These are phyloP conservation scores for Torrubiella hemipterigena DNA, from an alignment of 2,329 filamentous ascomycete genomes.

Conservation along the genomic window DNA sequence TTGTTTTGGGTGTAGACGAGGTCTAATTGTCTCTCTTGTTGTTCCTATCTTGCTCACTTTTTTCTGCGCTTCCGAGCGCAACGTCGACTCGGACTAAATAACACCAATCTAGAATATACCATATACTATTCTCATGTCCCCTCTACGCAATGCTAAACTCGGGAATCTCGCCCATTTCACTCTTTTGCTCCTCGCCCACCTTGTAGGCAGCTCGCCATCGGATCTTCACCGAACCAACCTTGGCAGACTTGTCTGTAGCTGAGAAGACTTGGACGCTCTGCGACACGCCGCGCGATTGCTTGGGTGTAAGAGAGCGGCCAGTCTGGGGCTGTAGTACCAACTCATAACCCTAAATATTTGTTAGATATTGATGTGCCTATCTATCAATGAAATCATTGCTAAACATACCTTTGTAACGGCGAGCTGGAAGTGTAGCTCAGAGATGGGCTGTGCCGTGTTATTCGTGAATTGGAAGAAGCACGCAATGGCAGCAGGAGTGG, in stretches of 20 bases:
- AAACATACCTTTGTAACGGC: conserved; percentile 76
- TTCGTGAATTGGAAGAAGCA: conserved; percentile 80
- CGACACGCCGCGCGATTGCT: conserved; percentile 61
- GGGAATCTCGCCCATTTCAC: conserved; percentile 76
- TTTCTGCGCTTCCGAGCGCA: too few relatives aligned
- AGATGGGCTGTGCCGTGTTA: conserved; percentile 56
- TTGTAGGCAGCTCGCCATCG: conserved; percentile 80
- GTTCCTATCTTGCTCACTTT: neutral
- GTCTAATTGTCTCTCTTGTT: too few relatives aligned
- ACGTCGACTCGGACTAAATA: too few relatives aligned
- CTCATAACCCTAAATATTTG: conserved; percentile 65
- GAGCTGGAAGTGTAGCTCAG: conserved; percentile 78
- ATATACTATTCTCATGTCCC: neutral
- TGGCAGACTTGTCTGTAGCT: conserved; percentile 53
- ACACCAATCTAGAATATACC: too few relatives aligned
- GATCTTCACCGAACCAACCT: conserved; percentile 74
- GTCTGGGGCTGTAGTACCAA: conserved; percentile 78
- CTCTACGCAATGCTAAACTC: conserved; percentile 59
- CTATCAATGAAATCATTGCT: too few relatives aligned
- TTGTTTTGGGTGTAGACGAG: too few relatives aligned
- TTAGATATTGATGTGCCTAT: too few relatives aligned
- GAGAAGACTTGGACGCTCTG: conserved; percentile 69
- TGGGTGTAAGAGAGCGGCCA: conserved; percentile 62
- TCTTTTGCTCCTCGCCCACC: conserved; percentile 51
- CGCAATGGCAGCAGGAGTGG: conserved; percentile 45